Base-by-base conservation (phyloP, 768 basidiomycete genomes). In the Russula dissimulans region DNA sequence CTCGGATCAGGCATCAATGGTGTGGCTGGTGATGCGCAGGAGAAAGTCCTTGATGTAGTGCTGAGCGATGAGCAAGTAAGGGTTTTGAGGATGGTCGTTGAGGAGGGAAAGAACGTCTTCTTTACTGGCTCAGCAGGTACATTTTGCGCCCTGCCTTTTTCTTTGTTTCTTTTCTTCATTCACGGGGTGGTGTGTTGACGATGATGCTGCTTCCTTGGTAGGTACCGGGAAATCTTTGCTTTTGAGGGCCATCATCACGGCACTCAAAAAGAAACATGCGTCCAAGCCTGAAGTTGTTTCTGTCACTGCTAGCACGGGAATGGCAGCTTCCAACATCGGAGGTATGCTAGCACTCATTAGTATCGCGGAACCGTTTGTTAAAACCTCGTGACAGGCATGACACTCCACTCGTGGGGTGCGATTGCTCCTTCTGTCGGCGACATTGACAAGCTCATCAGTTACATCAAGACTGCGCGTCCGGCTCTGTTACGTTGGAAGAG, bases 321-420 rank as follows among this genome's bases (percentile, higher is more conserved):
- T 85, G 67, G 85, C 86, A 3, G 84, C 86, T 2, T 83, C 83
- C 54, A 86, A 87, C 69, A 84, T 87, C 52, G 85, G 84, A 31
- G 86, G 85, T 69, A 67, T 62, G 62, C 50, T 34, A 17, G 54
- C 18, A 38, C 42, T 3, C 5, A 26, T 32, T 22, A 10, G 18
- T 11, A 49, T 42, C 32, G 50, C 12, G 57, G 75, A 73, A 1
- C 32, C 18, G 15, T 15, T 45, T 56, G 14, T 45, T 34, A 17
- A 38, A 69, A 10, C 72, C 72, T 12, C 12, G 44, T 39, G 31
- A 7, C 36, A 78, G 85, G 85, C 11, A 77, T 77, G 66, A 86
- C 84, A 0, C 70, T 86, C 4, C 85, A 87, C 61, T 77, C 79
- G 5, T 80, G 76, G 81, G 81, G 80, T 22, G 84, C 84, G 1